Evolutionary conservation across 768 basidiomycete genomes (phyloP).

Genomic region (Pisolithus albus): DNA sequence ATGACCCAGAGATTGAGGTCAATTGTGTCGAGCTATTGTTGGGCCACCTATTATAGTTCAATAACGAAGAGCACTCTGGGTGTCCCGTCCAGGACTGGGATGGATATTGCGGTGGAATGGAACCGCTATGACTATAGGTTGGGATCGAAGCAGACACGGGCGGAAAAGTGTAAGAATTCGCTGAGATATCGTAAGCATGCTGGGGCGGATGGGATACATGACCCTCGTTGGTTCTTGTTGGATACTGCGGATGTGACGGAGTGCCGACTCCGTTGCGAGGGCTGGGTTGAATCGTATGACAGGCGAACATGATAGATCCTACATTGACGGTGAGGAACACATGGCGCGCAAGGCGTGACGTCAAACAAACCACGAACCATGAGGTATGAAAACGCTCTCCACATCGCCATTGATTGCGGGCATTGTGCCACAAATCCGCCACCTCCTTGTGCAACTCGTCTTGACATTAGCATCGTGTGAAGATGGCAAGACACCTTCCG

Average conservation of each 20-base stretch:
- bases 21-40: constrained; percentile 22
- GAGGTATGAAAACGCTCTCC: constrained; percentile 85
- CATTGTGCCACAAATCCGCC: constrained; percentile 66
- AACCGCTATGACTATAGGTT: constrained; percentile 18
- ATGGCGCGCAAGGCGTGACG: constrained; percentile 32
- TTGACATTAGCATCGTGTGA: constrained; percentile 61
- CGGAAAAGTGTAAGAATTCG: constrained; percentile 25
- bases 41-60: constrained; percentile 26
- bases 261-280: constrained; percentile 15
- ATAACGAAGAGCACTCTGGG: constrained; percentile 23
- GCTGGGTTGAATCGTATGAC: constrained; percentile 28
- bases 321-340: constrained; percentile 16
- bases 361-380: constrained; percentile 52
- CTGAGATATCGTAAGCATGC: constrained; percentile 23
- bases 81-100: constrained; percentile 22
- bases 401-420: constrained; percentile 56
- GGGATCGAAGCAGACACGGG: constrained; percentile 24
- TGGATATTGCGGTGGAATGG: constrained; percentile 22
- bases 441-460: constrained; percentile 81
- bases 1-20: constrained; percentile 18
- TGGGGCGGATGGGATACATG: constrained; percentile 21
- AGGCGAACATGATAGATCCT: constrained; percentile 36
- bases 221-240: constrained; percentile 20
- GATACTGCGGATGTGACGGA: constrained; percentile 20
- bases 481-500: constrained; percentile 53